Evolutionary conservation across 352 stramenopile species (phyloP), one percentile per base, ranked within the genome.

Genomic region (Phytophthora agathidicida): DNA sequence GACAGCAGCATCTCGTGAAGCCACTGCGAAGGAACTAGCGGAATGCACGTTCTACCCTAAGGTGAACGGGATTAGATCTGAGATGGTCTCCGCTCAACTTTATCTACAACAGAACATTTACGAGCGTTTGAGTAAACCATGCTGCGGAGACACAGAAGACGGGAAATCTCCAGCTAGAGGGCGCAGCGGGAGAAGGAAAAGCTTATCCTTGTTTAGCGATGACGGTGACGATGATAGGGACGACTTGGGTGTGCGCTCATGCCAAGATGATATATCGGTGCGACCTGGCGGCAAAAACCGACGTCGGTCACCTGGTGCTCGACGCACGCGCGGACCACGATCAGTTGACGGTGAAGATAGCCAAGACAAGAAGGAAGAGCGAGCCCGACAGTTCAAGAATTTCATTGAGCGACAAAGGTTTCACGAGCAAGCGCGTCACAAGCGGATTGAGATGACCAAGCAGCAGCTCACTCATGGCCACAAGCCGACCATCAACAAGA

Each of bases 101-200:
- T 94, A 95, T 32, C 61, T 93, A 30, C 79, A 91, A 56, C 82
- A 95, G 52, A 88, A 95, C 46, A 93, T 95, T 45, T 93, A 89
- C 66, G 82, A 93, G 37, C 82, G 83, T 2, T 70, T 95, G 17
- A 95, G 85, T 48, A 81, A 79, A 3, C 79, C 81, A 1, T 89
- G 79, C 38, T 68, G 52, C 16, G 51, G 60, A 7, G 36, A 49
- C 13, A 33, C 49, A n/a, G 64, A 71, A 10, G 51, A 58, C 2
- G 56, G 51, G 9, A 61, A 55, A 20, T 68, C 52, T 9, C 61
- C 60, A 41, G 52, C 67, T 26, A 30, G 32, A 50, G 52, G 39
- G 2, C 65, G 47, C 30, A 62, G 42, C 11, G 61, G 52, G 3
- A 68, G 43, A 42, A 56, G 65, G n/a, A 67, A 50, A 46, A 74